phyloP scores from a whole-genome alignment of 768 basidiomycete species.

The Strobilomyces echinocephalus region DNA sequence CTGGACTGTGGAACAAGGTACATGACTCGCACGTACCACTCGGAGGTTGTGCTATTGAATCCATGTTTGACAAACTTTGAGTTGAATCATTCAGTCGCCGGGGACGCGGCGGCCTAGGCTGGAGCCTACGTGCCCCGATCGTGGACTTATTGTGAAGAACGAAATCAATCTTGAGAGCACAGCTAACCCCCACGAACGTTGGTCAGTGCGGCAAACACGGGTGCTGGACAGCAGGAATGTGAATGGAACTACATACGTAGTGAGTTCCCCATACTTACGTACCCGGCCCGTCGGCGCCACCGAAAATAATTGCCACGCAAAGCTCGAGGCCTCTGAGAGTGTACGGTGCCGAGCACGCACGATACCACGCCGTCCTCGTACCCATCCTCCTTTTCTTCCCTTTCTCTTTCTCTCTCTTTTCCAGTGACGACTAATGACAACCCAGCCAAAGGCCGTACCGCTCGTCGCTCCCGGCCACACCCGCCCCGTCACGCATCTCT shows the following conservation, averaged over 20 bases:
- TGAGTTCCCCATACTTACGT: not conserved
- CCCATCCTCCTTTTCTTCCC: not conserved
- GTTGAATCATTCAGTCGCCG: no score
- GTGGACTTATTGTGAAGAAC: not conserved
- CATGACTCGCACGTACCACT: no score
- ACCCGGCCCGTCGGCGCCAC: not conserved
- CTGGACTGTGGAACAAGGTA: no score
- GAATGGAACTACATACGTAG: not conserved
- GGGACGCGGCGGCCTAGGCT: no score
- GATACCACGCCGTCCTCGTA: conserved; percentile 4
- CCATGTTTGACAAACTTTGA: no score
- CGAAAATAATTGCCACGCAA: conserved; percentile 13
- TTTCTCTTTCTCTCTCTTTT: not conserved
- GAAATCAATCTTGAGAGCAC: not conserved
- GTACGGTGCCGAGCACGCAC: conserved; percentile 40
- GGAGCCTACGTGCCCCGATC: not conserved
- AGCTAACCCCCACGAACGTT: no score
- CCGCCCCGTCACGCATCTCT: conserved; percentile 87
- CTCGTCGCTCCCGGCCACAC: conserved; percentile 85
- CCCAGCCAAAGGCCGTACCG: conserved; percentile 63
- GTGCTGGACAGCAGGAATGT: no score
- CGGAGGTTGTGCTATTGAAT: no score
- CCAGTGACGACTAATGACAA: conserved; percentile 50
- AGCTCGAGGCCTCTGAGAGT: conserved; percentile 21
- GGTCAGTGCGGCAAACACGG: not conserved